Percentiles rank a stretch among this genome's conserved stretches.
Conservation (phyloP, 345 rosid genomes). For the Hirschfeldia incana region DNA sequence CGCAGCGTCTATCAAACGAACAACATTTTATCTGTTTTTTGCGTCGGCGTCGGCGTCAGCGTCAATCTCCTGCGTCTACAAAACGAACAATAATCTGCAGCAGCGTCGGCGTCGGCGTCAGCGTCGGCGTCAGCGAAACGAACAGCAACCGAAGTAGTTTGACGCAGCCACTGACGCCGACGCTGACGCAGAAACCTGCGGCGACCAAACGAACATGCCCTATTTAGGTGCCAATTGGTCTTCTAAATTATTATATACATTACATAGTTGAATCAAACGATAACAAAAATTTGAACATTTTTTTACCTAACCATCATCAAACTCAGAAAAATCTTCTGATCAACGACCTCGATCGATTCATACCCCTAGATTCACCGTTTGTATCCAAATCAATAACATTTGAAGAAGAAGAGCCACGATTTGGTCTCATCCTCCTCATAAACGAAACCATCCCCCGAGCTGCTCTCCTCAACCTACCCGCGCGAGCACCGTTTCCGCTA, state of each 20-base stretch:
- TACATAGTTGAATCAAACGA: constrained; percentile 20
- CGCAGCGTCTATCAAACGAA: too few relatives aligned
- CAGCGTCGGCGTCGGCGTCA: too few relatives aligned
- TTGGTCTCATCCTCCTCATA: constrained; percentile 53
- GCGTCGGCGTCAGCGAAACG: too few relatives aligned
- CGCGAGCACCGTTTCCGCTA: constrained; percentile 39
- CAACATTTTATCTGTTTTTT: too few relatives aligned
- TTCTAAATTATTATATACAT: background rate
- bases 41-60: too few relatives aligned
- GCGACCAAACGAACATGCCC: too few relatives aligned
- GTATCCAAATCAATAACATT: constrained; percentile 22
- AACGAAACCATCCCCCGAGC: constrained; percentile 61
- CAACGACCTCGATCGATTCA: constrained; percentile 45
- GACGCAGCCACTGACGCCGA: too few relatives aligned
- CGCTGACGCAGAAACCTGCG: too few relatives aligned
- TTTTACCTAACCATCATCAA: background rate
- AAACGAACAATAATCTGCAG: too few relatives aligned
- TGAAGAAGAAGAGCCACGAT: constrained; percentile 25
- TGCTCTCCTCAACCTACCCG: constrained; percentile 49
- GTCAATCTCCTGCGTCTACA: too few relatives aligned
- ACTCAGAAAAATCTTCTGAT: constrained; percentile 43
- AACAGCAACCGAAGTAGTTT: too few relatives aligned
- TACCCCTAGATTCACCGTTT: constrained; percentile 31
- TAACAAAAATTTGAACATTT: constrained; percentile 12
- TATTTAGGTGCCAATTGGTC: background rate